Evolutionary conservation across 1,284 basidiomycete genomes (phyloP).

Genomic region (Ceratobasidium papillatum): DNA sequence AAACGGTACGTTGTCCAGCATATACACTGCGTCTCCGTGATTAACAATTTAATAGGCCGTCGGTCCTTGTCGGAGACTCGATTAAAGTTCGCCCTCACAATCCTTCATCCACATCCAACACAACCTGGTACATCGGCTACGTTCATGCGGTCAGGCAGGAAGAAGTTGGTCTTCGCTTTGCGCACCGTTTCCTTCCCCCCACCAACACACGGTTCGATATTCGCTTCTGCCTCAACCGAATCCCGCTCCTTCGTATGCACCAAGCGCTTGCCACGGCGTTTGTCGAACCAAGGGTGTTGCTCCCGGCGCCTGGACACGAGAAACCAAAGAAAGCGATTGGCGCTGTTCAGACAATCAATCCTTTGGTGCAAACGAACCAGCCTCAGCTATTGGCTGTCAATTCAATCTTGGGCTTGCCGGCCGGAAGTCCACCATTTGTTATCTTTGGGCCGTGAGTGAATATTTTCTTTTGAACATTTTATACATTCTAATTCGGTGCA

Average conservation of each 20-base stretch:
- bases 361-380: constrained; percentile 58
- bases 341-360: constrained; percentile 54
- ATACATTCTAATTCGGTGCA: not conserved
- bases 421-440: constrained; percentile 64
- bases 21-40: constrained; percentile 65
- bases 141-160: constrained; percentile 63
- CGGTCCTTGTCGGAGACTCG: constrained; percentile 42
- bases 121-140: constrained; percentile 65
- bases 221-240: constrained; percentile 65
- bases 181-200: constrained; percentile 56
- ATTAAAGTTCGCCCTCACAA: constrained; percentile 60
- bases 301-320: constrained; percentile 55
- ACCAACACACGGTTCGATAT: constrained; percentile 56
- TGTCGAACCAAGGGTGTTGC: constrained; percentile 57
- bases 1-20: constrained; percentile 52
- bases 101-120: constrained; percentile 52
- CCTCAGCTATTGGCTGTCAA: constrained; percentile 65
- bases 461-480: not conserved
- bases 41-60: constrained; percentile 59
- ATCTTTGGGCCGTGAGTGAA: constrained; percentile 55
- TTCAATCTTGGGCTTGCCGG: constrained; percentile 58
- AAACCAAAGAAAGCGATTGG: constrained; percentile 30
- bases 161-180: constrained; percentile 64
- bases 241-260: constrained; percentile 63
- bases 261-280: constrained; percentile 61